Evolutionary conservation across 495 filamentous ascomycete species (phyloP).

Genomic region (Chaetomium cochliodes): DNA sequence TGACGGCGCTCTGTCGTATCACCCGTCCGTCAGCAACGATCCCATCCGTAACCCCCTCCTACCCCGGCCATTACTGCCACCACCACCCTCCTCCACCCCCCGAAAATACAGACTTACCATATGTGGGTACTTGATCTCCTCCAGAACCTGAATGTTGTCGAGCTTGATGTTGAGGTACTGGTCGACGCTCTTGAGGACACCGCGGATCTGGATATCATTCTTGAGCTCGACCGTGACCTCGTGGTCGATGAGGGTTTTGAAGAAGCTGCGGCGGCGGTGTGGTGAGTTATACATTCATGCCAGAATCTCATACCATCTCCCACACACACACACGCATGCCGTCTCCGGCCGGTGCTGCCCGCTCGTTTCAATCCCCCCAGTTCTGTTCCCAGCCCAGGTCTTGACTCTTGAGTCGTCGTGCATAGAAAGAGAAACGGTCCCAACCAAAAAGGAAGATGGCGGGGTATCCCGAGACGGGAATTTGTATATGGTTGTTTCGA

Average conservation of each 20-base stretch:
- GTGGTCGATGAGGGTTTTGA: constrained; percentile 98
- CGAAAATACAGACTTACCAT: constrained; percentile 52
- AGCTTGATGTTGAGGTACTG: constrained; percentile 99
- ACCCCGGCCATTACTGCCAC: no score
- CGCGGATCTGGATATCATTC: constrained; percentile 95
- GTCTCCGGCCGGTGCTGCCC: no score
- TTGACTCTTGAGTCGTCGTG: no score
- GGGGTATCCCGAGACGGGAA: not conserved
- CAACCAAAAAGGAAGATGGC: no score
- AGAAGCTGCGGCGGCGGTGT: constrained; percentile 66
- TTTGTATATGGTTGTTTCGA: not conserved
- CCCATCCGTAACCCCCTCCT: not conserved
- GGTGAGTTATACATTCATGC: not conserved
- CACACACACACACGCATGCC: no score
- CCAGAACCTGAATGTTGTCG: constrained; percentile 86
- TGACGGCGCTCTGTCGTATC: constrained; percentile 65
- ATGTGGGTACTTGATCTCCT: constrained; percentile 90
- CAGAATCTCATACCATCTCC: no score
- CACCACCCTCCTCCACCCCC: no score
- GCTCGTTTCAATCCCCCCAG: no score
- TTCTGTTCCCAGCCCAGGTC: no score
- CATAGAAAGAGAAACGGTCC: no score
- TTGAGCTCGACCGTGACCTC: constrained; percentile 96
- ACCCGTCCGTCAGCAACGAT: not conserved
- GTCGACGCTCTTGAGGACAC: constrained; percentile 92